Base-by-base conservation (phyloP, 345 rosid genomes). In the Salix viminalis region DNA sequence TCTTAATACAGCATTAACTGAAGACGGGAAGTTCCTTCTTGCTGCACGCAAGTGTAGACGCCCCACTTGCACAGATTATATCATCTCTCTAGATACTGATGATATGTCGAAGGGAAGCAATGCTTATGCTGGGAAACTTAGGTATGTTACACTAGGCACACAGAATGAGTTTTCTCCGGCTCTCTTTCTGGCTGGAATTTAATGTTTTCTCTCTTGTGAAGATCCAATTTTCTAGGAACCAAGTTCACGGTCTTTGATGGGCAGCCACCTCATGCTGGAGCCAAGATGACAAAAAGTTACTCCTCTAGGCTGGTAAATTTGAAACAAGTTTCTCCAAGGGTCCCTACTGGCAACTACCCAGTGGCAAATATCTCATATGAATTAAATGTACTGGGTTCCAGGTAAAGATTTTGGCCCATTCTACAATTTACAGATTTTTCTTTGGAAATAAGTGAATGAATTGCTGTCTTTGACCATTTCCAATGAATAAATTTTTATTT, bases 31-130 rank as follows among this genome's bases (percentile, higher is more conserved):
- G 54, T 76, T 81, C 74, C 81, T 81, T 77, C 79, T 81, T 56
- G 84, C 84, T 74, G 84, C 84, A 30, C 84, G 84, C 37, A 81
- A 77, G 65, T 74, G 69, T 21, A 77, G 81, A 70, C 81, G 84
- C 15, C 72, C 84, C 54, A 81, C 84, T 46, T 81, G 75, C 77
- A 81, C 84, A 4, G 84, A 81, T 74, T 77, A 77, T 70, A 75
- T 81, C 48, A 65, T 81, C 46, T 81, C 84, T 77, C 62, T 81
- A 42, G 60, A 70, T 77, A 46, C 76, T 54, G 72, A 71, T 64
- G 78, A 81, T 56, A 65, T 81, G 73, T 81, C 84, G 10, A 81
- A 77, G 72, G 78, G 76, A 15, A 81, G 84, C 65, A 42, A 42
- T 74, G 65, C 79, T 6, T 81, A 81, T 70, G 81, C 77, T 65